These are phyloP conservation scores for Microsporum ferrugineum DNA, from an alignment of 2,329 filamentous ascomycete genomes.

Conservation along the genomic window DNA sequence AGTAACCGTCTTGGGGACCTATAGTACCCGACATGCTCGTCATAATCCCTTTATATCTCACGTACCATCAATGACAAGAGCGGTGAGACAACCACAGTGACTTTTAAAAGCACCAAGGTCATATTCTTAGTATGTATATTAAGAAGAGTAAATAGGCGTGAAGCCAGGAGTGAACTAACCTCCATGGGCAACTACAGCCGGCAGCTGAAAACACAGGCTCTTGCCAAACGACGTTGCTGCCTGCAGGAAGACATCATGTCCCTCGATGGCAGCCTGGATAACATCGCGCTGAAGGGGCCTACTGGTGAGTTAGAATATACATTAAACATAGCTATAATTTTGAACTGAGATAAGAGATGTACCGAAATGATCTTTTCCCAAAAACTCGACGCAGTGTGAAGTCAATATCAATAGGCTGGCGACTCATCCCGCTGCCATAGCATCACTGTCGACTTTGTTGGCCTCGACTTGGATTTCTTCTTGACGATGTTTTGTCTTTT, in stretches of 20 bases:
- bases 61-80: slow-evolving; percentile 76
- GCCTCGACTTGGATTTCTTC: background rate
- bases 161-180: slow-evolving; percentile 43
- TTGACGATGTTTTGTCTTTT: background rate
- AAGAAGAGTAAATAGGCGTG: background rate
- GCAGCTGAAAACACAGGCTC: slow-evolving; percentile 91
- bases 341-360: slow-evolving; percentile 9
- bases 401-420: slow-evolving; percentile 48
- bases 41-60: slow-evolving; percentile 29
- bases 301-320: background rate
- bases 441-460: background rate
- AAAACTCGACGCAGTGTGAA: slow-evolving; percentile 65
- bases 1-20: slow-evolving; percentile 24
- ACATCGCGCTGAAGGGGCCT: slow-evolving; percentile 82
- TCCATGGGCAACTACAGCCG: slow-evolving; percentile 75
- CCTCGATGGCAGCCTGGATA: slow-evolving; percentile 66
- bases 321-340: background rate
- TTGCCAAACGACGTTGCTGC: slow-evolving; percentile 71
- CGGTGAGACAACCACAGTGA: slow-evolving; percentile 84
- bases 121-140: slow-evolving; percentile 32
- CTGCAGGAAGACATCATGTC: slow-evolving; percentile 86
- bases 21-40: background rate
- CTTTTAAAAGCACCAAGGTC: slow-evolving; percentile 32
- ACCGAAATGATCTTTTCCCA: slow-evolving; percentile 63
- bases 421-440: slow-evolving; percentile 15